Base-by-base conservation (phyloP, 208 protist genomes). In the Acanthamoeba royreba region DNA sequence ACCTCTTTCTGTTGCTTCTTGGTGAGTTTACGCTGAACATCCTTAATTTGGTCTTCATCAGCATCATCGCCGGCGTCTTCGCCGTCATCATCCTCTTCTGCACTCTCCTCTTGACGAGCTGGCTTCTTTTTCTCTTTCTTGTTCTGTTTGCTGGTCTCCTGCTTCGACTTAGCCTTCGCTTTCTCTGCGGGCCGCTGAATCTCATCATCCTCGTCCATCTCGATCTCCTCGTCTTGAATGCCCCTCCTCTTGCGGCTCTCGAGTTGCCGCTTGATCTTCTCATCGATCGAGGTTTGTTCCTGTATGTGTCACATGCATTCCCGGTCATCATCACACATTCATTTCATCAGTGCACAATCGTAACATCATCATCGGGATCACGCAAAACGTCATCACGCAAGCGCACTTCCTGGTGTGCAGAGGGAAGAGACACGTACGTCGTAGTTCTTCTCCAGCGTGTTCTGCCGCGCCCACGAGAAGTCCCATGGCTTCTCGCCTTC, bases 231-330 rank as follows among this genome's bases (percentile, higher is more conserved):
- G n/a, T 66, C 28, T 1, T 66, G 33, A 42, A 63, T 83, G 13
- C 43, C 42, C 1, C 43, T 15, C 43, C 49, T 45, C 17, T 31
- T 15, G 2, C 43, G 3, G 19, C n/a, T 45, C 43, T 83, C 42
- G n/a, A 83, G 35, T 31, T 52, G 72, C 38, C 28, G 28, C 1
- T 19, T 43, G 38, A 83, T 83, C 43, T 83, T 83, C n/a, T 83
- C 25, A 31, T 83, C 72, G 72, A 83, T 83, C 72, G 72, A 83
- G n/a, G 72, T 83, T 83, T 83, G 72, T 31, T 83, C 42, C 72
- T 83, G 72, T 52, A 2, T 83, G 66, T 19, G 40, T 38, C 8
- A 79, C 31, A 38, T 40, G 33, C 19, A 19, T 19, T 5, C 25
- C 31, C 31, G 53, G 25, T n/a, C 2, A 28, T 35, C 31, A 74